These are phyloP conservation scores for Saccharomycopsis javanensis DNA, from an alignment of 805 yeast genomes.

Conservation along the genomic window DNA sequence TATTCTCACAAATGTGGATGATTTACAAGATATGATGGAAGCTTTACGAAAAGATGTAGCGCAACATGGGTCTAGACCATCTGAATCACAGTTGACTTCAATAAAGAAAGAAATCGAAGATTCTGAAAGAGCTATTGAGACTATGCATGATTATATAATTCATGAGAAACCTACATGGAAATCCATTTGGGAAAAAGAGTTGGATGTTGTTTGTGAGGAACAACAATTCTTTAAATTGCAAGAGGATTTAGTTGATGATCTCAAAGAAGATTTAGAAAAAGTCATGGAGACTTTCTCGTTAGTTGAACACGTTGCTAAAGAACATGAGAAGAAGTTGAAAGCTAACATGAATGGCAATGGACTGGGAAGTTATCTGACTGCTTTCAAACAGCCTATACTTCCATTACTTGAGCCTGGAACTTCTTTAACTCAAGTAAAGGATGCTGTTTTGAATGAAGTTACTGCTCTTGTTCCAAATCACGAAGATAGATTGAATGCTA, in stretches of 20 bases:
- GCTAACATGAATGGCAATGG: not conserved
- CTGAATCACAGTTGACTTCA: conserved; percentile 58
- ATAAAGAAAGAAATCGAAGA: conserved; percentile 54
- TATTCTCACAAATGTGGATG: conserved; percentile 74
- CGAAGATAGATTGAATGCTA: conserved; percentile 77
- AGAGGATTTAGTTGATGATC: conserved; percentile 71
- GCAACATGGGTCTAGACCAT: conserved; percentile 75
- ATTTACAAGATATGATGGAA: conserved; percentile 84
- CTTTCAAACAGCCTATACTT: conserved; percentile 21
- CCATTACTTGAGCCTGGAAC: conserved; percentile 56
- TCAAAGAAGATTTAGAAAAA: conserved; percentile 70
- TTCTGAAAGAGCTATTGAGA: conserved; percentile 44
- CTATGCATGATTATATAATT: conserved; percentile 50
- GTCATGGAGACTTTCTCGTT: conserved; percentile 75
- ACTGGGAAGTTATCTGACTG: conserved; percentile 24
- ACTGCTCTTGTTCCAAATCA: conserved; percentile 74
- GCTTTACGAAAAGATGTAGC: conserved; percentile 86
- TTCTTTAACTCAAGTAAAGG: conserved; percentile 49
- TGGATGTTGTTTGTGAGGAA: conserved; percentile 85
- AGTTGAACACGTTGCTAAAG: conserved; percentile 72
- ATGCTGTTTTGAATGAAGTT: conserved; percentile 75
- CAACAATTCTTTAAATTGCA: conserved; percentile 87
- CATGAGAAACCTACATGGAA: conserved; percentile 81
- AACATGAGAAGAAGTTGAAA: conserved; percentile 42
- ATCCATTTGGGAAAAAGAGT: conserved; percentile 82